Evolutionary conservation across 139 green algal species (phyloP), one percentile per base, ranked within the genome.

Genomic region (Chlorella sorokiniana): DNA sequence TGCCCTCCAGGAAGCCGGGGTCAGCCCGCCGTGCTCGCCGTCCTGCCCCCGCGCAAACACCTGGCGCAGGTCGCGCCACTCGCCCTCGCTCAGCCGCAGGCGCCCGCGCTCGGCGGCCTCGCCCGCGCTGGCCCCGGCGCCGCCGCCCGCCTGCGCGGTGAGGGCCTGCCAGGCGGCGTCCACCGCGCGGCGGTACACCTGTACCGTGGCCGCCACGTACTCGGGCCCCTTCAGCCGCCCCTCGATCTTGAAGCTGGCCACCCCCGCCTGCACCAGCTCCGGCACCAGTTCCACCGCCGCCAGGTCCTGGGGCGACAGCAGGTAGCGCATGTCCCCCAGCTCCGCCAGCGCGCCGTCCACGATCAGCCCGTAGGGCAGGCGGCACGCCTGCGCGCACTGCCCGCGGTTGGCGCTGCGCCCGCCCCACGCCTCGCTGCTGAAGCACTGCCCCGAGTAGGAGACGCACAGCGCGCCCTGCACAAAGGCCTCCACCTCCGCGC

Each of bases 401-500:
- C 94, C 94, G 14, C 94, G 82, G 88, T 97, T 97, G 38, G 94
- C 94, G 25, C 72, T 90, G n/a, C 94, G 86, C 27, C 94, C 94
- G 33, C 93, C 93, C 93, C 93, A 96, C 0, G 93, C 92, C 85
- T 97, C 94, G 31, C 59, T 88, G 59, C 67, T 89, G 86, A 94
- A 97, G 88, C 93, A 97, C 87, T 94, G 92, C 20, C 88, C 88
- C 23, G 41, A 82, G 88, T 96, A 97, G 51, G 86, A 92, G 38
- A 97, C 94, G 83, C 94, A 97, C 54, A 97, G 78, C 8, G 94
- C 94, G 40, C 94, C 94, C 81, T 97, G 94, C 63, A 94, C 91
- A 88, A 97, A 97, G 1, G 90, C 92, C 86, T 97, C 94, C 38
- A 97, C 83, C 81, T 96, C 93, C 0, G 86, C 75, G 5, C 2